Conservation (phyloP, 2,329 filamentous ascomycete genomes). For the Claviceps humidiphila region DNA sequence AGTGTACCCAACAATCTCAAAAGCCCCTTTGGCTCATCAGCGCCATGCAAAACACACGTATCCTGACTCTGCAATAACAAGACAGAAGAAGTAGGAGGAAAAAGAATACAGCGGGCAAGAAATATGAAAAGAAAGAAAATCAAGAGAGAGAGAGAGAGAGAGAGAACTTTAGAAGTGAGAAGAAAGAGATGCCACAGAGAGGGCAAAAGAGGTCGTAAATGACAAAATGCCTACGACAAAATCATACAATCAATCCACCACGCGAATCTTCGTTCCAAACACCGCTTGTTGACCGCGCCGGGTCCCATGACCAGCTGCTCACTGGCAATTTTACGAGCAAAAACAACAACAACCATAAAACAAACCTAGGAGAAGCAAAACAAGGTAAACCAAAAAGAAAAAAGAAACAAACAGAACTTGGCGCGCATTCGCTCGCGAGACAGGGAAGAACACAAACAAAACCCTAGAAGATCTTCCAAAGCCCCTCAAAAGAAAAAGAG, state of each 20-base stretch:
- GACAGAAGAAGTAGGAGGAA: background rate
- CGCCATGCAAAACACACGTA: background rate
- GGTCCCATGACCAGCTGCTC: background rate
- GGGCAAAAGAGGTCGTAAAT: background rate
- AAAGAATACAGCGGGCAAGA: background rate
- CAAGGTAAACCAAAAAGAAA: too few relatives aligned
- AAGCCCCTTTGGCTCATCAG: background rate
- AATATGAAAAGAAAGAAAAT: background rate
- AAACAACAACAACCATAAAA: background rate
- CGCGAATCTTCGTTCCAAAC: background rate
- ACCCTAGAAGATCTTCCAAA: too few relatives aligned
- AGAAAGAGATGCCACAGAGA: background rate
- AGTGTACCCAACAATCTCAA: background rate
- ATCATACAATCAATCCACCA: background rate
- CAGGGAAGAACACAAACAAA: background rate
- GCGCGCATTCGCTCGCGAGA: conserved; percentile 1
- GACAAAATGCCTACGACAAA: background rate
- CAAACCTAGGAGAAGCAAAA: too few relatives aligned
- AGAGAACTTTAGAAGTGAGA: background rate
- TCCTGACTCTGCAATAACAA: background rate
- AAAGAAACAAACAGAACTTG: background rate
- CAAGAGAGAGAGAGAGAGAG: background rate
- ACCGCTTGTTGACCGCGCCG: conserved; percentile 1
- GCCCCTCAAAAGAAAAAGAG: too few relatives aligned
- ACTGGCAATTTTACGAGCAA: background rate